phyloP scores from a whole-genome alignment of 257 asterid genomes.

The Nicotiana paniculata region DNA sequence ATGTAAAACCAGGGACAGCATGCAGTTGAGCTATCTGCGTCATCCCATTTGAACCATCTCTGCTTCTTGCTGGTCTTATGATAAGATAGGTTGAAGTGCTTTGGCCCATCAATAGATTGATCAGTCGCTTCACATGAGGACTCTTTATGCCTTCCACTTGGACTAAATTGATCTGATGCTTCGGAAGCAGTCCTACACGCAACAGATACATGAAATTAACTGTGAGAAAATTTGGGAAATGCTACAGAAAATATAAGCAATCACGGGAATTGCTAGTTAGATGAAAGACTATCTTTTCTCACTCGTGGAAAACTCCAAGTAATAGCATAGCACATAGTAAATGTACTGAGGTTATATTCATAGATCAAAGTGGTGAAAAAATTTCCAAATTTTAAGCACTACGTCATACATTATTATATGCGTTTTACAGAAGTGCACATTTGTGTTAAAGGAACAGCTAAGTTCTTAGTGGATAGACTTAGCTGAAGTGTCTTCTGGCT shows the following conservation, averaged over 20 bases:
- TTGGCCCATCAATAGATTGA: conserved; percentile 41
- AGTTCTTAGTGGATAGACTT: background rate
- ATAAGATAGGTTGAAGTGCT: conserved; percentile 65
- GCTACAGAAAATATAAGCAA: background rate
- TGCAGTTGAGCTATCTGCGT: conserved; percentile 62
- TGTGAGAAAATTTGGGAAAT: background rate
- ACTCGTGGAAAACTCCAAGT: background rate
- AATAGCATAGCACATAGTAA: background rate
- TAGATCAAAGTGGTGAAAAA: background rate
- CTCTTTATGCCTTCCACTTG: conserved; percentile 28
- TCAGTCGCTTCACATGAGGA: conserved; percentile 39
- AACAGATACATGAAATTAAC: background rate
- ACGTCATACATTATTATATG: background rate
- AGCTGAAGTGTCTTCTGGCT: background rate
- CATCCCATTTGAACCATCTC: conserved; percentile 42
- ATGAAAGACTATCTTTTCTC: background rate
- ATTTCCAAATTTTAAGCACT: background rate
- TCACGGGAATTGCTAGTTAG: background rate
- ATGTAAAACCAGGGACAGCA: conserved; percentile 69
- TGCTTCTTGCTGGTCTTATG: conserved; percentile 43
- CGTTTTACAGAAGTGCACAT: background rate
- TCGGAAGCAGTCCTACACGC: conserved; percentile 30
- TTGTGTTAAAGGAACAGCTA: background rate
- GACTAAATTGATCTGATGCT: conserved; percentile 31
- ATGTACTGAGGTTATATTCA: background rate